Conservation (phyloP, 805 yeast genomes). For the Metschnikowia kofuensis region DNA sequence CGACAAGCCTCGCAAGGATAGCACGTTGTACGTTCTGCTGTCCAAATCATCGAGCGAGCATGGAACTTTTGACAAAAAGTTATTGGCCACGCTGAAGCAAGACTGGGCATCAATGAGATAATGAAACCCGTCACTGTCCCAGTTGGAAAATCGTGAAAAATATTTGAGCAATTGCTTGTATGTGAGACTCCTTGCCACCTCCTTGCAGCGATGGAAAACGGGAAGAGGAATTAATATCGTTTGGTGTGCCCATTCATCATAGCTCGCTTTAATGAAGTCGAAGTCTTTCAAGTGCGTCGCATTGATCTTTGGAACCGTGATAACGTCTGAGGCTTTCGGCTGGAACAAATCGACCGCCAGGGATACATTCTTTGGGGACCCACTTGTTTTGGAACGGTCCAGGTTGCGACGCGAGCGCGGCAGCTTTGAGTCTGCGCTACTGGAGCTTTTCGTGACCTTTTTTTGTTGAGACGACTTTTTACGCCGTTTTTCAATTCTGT, state of each 20-base stretch:
- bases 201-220: not conserved
- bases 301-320: slow-evolving; percentile 8
- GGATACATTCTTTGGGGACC: not conserved
- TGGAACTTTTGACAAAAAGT: slow-evolving; percentile 6
- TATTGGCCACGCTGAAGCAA: slow-evolving; percentile 13
- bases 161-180: slow-evolving; percentile 5
- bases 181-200: slow-evolving; percentile 2
- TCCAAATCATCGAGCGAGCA: not conserved
- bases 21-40: slow-evolving; percentile 4
- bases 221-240: slow-evolving; percentile 3
- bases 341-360: slow-evolving; percentile 5
- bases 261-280: slow-evolving; percentile 7
- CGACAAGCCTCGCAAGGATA: slow-evolving; percentile 8
- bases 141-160: slow-evolving; percentile 9
- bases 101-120: slow-evolving; percentile 12
- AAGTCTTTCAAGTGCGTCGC: slow-evolving; percentile 9
- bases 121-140: slow-evolving; percentile 11
- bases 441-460: not conserved
- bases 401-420: not conserved
- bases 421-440: not conserved
- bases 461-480: slow-evolving; percentile 15
- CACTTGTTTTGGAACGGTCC: not conserved
- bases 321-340: slow-evolving; percentile 10
- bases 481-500: slow-evolving; percentile 29
- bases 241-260: slow-evolving; percentile 6